phyloP scores from a whole-genome alignment of 345 rosid species.

The Heritiera fomes region DNA sequence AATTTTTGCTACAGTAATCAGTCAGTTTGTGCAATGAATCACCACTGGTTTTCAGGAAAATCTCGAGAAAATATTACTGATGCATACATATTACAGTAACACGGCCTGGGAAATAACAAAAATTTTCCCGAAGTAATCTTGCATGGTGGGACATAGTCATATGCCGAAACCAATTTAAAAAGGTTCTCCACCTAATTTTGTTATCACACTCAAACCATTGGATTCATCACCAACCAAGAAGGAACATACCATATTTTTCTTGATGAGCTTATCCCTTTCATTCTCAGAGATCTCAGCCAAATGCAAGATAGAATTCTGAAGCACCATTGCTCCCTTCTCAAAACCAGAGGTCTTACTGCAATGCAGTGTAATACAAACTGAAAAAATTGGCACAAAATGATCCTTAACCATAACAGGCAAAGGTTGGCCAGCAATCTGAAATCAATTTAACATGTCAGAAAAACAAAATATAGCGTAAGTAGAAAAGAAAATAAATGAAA shows the following conservation, averaged over 20 bases:
- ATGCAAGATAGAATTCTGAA: conserved; percentile 63
- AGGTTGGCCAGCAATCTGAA: conserved; percentile 73
- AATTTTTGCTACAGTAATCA: not conserved
- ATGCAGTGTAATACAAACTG: conserved; percentile 72
- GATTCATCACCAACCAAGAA: not conserved
- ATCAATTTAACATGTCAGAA: conserved; percentile 28
- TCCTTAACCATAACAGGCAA: conserved; percentile 55
- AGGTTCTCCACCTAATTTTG: conserved; percentile 5
- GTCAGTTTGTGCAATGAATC: not conserved
- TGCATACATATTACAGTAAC: not conserved
- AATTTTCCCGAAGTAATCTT: not conserved
- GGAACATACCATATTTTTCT: conserved; percentile 71
- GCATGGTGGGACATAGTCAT: not conserved
- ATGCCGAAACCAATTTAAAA: conserved; percentile 10
- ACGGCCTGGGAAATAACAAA: not conserved
- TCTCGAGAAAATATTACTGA: not conserved
- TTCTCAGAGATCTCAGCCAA: conserved; percentile 68
- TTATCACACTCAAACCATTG: conserved; percentile 12
- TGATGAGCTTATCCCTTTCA: conserved; percentile 86
- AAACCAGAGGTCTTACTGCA: conserved; percentile 63
- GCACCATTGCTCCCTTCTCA: conserved; percentile 64
- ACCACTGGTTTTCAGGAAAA: not conserved
- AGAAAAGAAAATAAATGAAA: not conserved
- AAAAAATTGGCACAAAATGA: conserved; percentile 86
- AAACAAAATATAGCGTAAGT: not conserved